A percentile compares a stretch with the other conserved stretches of the same genome.
These are phyloP conservation scores for Vigna unguiculata DNA, from an alignment of 306 rosid genomes.

Conservation along the genomic window DNA sequence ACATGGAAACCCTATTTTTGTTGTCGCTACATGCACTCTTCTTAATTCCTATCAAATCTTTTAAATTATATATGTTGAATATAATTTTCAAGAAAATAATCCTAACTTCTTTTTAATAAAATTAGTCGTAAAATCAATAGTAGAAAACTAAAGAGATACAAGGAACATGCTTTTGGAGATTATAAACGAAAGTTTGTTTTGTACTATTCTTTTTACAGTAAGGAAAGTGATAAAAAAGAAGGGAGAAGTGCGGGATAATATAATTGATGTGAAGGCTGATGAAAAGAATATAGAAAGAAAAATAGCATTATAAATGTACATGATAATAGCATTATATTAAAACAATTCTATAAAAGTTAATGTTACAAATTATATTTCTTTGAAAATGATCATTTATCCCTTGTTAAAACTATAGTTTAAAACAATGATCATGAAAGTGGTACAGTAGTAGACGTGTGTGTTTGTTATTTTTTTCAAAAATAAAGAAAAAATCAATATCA, in stretches of 20 bases:
- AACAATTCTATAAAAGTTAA: too few relatives aligned
- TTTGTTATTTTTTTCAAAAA: neutral
- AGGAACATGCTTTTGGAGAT: neutral
- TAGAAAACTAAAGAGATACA: neutral
- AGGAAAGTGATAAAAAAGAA: neutral
- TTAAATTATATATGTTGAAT: neutral
- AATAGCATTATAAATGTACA: neutral
- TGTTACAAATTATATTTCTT: neutral
- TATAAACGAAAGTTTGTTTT: neutral
- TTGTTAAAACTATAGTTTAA: neutral
- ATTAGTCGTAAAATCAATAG: neutral
- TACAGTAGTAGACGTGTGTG: too few relatives aligned
- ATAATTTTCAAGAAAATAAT: neutral
- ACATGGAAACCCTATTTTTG: constrained; percentile 16
- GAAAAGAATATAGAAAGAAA: neutral
- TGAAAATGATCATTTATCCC: neutral
- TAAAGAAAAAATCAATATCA: constrained; percentile 16
- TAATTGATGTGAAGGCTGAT: neutral
- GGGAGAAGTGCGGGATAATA: neutral
- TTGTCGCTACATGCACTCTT: constrained; percentile 13
- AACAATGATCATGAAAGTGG: neutral
- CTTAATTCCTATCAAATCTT: neutral
- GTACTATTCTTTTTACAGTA: neutral
- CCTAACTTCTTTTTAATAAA: neutral
- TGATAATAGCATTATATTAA: neutral